Evolutionary conservation across 1,139 yeast species (phyloP).

Genomic region (Lodderomyces pseudojiufengensis): DNA sequence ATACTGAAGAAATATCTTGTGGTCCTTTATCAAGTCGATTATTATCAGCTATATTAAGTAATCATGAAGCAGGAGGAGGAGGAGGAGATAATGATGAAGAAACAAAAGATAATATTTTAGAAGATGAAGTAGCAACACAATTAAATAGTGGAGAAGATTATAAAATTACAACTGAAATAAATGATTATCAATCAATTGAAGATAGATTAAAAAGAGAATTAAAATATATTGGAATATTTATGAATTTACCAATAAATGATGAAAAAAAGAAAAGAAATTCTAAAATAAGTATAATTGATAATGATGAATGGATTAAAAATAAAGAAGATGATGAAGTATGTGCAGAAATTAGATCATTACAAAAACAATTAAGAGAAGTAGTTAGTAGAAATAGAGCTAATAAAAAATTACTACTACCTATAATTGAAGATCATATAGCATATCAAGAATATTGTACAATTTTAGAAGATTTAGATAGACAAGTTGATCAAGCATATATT

Average conservation of each 20-base stretch:
- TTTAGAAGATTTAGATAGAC: constrained; percentile 90
- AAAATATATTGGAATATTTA: constrained; percentile 85
- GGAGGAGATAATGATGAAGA: not conserved
- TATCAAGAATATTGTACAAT: constrained; percentile 93
- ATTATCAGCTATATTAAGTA: constrained; percentile 70
- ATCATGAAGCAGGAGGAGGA: constrained; percentile 35
- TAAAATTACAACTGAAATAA: constrained; percentile 31
- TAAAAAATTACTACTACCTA: constrained; percentile 62
- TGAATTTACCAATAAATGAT: constrained; percentile 47
- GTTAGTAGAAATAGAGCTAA: constrained; percentile 63
- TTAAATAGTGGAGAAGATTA: constrained; percentile 35
- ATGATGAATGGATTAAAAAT: constrained; percentile 72
- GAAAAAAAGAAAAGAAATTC: constrained; percentile 19
- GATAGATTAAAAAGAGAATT: constrained; percentile 85
- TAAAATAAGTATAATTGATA: constrained; percentile 44
- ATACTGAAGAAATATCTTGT: constrained; percentile 73
- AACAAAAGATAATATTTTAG: constrained; percentile 4
- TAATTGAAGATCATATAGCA: constrained; percentile 87
- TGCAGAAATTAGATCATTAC: constrained; percentile 73
- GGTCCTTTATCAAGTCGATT: constrained; percentile 91
- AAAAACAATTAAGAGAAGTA: constrained; percentile 61
- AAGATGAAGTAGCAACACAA: constrained; percentile 40
- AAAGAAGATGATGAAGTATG: constrained; percentile 95
- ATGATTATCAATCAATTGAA: constrained; percentile 77
- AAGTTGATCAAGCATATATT: constrained; percentile 90